Conservation (phyloP, 352 stramenopile genomes). For the Pythium chondricola region DNA sequence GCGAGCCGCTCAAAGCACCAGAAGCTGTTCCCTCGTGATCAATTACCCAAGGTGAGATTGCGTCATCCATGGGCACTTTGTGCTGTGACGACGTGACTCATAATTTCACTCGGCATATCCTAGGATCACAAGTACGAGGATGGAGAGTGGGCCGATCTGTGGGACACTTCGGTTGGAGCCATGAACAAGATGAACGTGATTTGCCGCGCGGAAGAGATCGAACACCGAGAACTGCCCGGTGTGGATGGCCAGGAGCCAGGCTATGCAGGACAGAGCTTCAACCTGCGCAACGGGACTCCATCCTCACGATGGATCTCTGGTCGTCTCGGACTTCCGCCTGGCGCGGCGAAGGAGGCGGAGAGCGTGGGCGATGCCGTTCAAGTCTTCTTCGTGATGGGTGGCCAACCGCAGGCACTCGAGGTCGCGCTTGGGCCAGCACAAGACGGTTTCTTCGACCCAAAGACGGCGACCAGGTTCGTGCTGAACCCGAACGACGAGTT, state of each 20-base stretch:
- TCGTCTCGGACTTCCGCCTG: constrained; percentile 87
- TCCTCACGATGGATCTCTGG: constrained; percentile 89
- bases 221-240: constrained; percentile 62
- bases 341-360: constrained; percentile 94
- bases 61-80: too few species aligned
- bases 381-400: constrained; percentile 91
- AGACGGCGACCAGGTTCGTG: constrained; percentile 91
- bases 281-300: constrained; percentile 50
- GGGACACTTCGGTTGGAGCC: constrained; percentile 40
- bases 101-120: too few species aligned
- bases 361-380: constrained; percentile 91
- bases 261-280: constrained; percentile 86
- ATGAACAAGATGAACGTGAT: constrained; percentile 82
- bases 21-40: constrained; percentile 32
- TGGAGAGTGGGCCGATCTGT: constrained; percentile 71
- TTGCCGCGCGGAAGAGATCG: constrained; percentile 63
- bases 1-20: constrained; percentile 11
- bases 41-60: constrained; percentile 41
- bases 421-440: constrained; percentile 60
- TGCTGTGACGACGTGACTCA: too few species aligned
- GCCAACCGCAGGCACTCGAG: constrained; percentile 80
- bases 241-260: constrained; percentile 42
- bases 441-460: constrained; percentile 82
- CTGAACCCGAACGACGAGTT: constrained; percentile 94
- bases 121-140: constrained; percentile 39